Evolutionary conservation across 192 early-diverging fungal species (phyloP).

Genomic region (Entophlyctis helioformis): DNA sequence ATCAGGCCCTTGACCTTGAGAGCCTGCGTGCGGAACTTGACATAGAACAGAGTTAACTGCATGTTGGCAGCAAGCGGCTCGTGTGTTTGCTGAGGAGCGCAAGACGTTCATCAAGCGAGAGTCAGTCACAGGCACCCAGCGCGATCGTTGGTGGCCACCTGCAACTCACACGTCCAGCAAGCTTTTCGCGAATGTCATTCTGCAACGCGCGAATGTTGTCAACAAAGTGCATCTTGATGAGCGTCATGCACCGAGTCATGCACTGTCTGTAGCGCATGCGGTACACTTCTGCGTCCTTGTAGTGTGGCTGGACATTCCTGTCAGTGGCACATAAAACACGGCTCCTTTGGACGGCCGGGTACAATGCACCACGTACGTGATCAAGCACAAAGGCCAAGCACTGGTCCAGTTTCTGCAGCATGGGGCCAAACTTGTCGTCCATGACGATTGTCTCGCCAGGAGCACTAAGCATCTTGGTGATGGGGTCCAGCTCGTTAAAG

Average conservation of each 20-base stretch:
- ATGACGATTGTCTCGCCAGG: constrained; percentile 76
- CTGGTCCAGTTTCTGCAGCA: constrained; percentile 64
- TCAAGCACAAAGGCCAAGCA: constrained; percentile 62
- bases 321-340: neutral
- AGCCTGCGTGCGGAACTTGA: constrained; percentile 67
- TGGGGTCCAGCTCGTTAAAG: constrained; percentile 77
- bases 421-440: constrained; percentile 66
- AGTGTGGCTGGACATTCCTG: constrained; percentile 34
- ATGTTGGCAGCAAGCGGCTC: constrained; percentile 19
- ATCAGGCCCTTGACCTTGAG: constrained; percentile 50
- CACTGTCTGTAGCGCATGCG: constrained; percentile 88
- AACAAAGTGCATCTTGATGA: constrained; percentile 86
- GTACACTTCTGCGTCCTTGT: constrained; percentile 84
- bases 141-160: no score
- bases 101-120: no score
- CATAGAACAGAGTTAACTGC: constrained; percentile 52
- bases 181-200: constrained; percentile 51
- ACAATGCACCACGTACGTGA: constrained; percentile 40
- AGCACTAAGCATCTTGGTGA: constrained; percentile 64
- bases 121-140: no score
- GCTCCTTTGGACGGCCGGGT: neutral
- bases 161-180: constrained; percentile 12
- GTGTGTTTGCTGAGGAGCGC: no score
- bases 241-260: constrained; percentile 82
- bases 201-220: constrained; percentile 52